A percentile compares a stretch with the other conserved stretches of the same genome.
phyloP scores from a whole-genome alignment of 805 yeast species.

The Wickerhamiella galacta region DNA sequence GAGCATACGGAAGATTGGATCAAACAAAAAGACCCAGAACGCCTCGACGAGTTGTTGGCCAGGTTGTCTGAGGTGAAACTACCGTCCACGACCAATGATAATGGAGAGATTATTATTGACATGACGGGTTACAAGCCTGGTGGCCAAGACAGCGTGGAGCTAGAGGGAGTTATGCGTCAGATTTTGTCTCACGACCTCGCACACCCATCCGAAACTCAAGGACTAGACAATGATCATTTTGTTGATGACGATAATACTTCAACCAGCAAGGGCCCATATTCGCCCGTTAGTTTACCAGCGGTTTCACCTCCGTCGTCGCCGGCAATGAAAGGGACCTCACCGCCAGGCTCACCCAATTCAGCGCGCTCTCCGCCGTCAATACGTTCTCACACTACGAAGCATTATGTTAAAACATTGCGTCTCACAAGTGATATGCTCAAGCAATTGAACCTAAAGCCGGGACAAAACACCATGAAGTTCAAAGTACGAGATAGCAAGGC shows the following conservation, averaged over 20 bases:
- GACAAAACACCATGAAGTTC: slow-evolving; percentile 64
- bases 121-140: slow-evolving; percentile 93
- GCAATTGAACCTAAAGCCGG: slow-evolving; percentile 53
- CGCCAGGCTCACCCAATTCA: slow-evolving; percentile 4
- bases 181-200: slow-evolving; percentile 59
- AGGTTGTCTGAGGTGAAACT: slow-evolving; percentile 40
- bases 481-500: slow-evolving; percentile 75
- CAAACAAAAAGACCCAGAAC: slow-evolving; percentile 10
- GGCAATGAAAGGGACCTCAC: slow-evolving; percentile 3
- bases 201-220: slow-evolving; percentile 18
- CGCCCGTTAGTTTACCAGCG: no score
- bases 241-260: no score
- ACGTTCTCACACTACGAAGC: slow-evolving; percentile 3
- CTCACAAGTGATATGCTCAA: slow-evolving; percentile 80
- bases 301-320: no score
- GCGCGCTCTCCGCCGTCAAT: slow-evolving; percentile 9
- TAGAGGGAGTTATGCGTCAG: slow-evolving; percentile 58
- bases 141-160: slow-evolving; percentile 37
- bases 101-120: slow-evolving; percentile 81
- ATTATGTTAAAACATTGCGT: slow-evolving; percentile 71
- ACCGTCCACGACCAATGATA: slow-evolving; percentile 72
- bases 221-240: no score
- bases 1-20: slow-evolving; percentile 1
- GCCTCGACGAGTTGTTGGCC: slow-evolving; percentile 13
- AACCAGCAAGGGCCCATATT: no score